Conservation (phyloP, 2,329 filamentous ascomycete genomes). For the Delphinella strobiligena region DNA sequence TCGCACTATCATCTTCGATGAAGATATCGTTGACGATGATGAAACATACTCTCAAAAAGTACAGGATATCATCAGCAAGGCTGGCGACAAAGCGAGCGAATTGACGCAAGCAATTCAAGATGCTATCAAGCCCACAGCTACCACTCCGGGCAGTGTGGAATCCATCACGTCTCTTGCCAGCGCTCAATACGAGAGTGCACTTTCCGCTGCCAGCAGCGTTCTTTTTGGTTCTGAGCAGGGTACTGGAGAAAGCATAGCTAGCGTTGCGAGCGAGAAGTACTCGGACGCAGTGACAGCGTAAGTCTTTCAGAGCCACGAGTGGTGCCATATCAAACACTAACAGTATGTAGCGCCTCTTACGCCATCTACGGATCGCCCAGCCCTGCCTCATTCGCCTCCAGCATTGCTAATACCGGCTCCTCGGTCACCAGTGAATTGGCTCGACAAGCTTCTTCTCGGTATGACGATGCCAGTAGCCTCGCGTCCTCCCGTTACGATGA, state of each 20-base stretch:
- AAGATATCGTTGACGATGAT: slow-evolving; percentile 30
- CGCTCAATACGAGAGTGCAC: slow-evolving; percentile 44
- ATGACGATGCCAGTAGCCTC: slow-evolving; percentile 50
- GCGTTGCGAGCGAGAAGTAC: slow-evolving; percentile 42
- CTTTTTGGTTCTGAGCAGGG: slow-evolving; percentile 39
- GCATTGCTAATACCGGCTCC: slow-evolving; percentile 22
- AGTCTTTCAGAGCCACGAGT: slow-evolving; percentile 15
- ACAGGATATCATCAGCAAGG: slow-evolving; percentile 39
- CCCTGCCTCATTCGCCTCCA: slow-evolving; percentile 22
- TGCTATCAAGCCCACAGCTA: slow-evolving; percentile 35
- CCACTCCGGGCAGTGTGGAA: slow-evolving; percentile 34
- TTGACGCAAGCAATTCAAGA: slow-evolving; percentile 45
- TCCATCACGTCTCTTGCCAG: slow-evolving; percentile 41
- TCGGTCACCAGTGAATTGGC: slow-evolving; percentile 17
- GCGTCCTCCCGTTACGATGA: slow-evolving; percentile 57
- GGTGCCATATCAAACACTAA: slow-evolving; percentile 4
- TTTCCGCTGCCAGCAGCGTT: slow-evolving; percentile 44
- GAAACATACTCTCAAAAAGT: slow-evolving; percentile 38
- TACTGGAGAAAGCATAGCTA: slow-evolving; percentile 32
- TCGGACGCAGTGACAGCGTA: slow-evolving; percentile 45
- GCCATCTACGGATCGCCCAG: slow-evolving; percentile 42
- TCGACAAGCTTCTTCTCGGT: slow-evolving; percentile 42
- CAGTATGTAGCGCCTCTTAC: slow-evolving; percentile 36
- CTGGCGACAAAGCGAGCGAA: slow-evolving; percentile 40
- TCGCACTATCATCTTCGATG: slow-evolving; percentile 37